Conservation (phyloP, 2,329 filamentous ascomycete genomes). For the Graphilbum fragrans region DNA sequence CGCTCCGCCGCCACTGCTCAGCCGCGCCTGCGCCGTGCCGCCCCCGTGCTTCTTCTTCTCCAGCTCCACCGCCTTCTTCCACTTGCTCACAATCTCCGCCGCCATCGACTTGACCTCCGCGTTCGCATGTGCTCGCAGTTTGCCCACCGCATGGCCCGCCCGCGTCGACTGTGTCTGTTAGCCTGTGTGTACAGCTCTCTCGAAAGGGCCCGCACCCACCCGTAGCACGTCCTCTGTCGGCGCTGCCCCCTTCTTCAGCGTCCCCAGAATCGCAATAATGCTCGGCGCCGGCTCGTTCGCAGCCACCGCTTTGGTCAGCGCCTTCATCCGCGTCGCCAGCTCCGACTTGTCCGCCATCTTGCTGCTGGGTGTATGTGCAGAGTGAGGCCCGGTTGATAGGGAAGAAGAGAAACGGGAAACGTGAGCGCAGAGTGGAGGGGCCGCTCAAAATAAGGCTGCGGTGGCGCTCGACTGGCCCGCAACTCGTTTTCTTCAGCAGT, state of each 20-base stretch:
- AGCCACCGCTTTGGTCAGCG: conserved; percentile 65
- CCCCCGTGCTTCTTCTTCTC: conserved; percentile 34
- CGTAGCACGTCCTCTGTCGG: conserved; percentile 85
- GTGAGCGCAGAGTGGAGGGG: no score
- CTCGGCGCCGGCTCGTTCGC: conserved; percentile 63
- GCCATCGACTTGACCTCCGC: conserved; percentile 71
- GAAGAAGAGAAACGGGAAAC: no score
- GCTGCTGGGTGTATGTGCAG: no score
- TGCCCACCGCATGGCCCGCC: conserved; percentile 82
- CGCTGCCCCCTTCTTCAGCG: conserved; percentile 66
- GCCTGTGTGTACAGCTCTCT: background rate
- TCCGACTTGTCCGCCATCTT: conserved; percentile 43
- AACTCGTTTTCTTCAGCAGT: no score
- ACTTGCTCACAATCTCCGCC: conserved; percentile 73
- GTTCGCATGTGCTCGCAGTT: conserved; percentile 63
- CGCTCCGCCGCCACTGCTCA: conserved; percentile 25
- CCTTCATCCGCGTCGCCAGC: conserved; percentile 64
- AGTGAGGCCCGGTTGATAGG: no score
- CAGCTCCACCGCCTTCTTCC: conserved; percentile 66
- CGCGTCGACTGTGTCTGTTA: conserved; percentile 53
- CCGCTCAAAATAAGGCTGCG: no score
- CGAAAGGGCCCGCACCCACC: no score
- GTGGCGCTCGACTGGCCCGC: no score
- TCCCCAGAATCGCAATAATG: conserved; percentile 62
- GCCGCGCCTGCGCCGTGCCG: conserved; percentile 4